These are phyloP conservation scores for Tranzscheliella williamsii DNA, from an alignment of 1,284 basidiomycete species.

Conservation along the genomic window DNA sequence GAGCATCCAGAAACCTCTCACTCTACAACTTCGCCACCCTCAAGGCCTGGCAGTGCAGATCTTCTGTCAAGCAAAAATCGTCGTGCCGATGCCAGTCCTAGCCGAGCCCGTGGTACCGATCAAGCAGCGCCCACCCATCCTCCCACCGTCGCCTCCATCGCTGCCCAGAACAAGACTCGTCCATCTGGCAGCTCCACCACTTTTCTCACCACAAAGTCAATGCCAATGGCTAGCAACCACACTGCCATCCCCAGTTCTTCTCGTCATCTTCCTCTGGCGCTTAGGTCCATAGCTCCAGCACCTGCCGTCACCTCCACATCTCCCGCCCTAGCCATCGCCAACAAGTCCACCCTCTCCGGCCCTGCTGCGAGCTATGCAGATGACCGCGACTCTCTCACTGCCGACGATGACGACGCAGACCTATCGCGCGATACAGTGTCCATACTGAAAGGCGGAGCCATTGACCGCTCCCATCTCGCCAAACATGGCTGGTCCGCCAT, in stretches of 20 bases:
- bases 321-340: conserved; percentile 33
- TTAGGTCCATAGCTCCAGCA: conserved; percentile 29
- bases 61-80: too few species aligned
- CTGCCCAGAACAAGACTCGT: too few species aligned
- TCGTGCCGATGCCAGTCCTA: too few species aligned
- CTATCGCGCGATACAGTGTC: conserved; percentile 27
- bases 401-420: conserved; percentile 32
- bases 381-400: conserved; percentile 29
- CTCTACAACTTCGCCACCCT: conserved; percentile 7
- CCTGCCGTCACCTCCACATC: conserved; percentile 45
- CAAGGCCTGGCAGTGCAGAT: conserved; percentile 1
- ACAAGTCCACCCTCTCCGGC: conserved; percentile 14
- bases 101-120: too few species aligned
- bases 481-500: conserved; percentile 47
- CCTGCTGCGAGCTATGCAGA: conserved; percentile 29
- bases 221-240: too few species aligned
- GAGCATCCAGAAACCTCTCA: conserved; percentile 27
- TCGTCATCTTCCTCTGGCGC: conserved; percentile 17
- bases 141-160: too few species aligned
- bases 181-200: conserved; percentile 13
- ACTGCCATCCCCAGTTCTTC: background rate
- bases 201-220: conserved; percentile 8
- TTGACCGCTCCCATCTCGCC: conserved; percentile 32
- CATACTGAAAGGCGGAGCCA: conserved; percentile 16
- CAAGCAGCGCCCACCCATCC: too few species aligned